Evolutionary conservation across 2,329 filamentous ascomycete genomes (phyloP).

Genomic region (Amphichorda felina): DNA sequence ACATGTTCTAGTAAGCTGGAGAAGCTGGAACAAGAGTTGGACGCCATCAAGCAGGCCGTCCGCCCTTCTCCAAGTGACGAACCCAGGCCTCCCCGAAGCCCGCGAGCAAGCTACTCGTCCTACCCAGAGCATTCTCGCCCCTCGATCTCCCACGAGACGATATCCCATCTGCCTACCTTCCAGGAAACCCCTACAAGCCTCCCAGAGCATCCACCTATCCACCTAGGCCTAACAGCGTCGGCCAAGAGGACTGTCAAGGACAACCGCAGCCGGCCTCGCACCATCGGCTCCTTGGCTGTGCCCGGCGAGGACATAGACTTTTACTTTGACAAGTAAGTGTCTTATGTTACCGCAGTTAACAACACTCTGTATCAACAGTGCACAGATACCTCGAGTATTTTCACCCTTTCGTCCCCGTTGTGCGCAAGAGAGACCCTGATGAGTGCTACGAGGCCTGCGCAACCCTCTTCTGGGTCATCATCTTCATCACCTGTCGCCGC

Average conservation of each 20-base stretch:
- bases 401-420: slow-evolving; percentile 39
- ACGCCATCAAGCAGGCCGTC: slow-evolving; percentile 40
- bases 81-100: neutral
- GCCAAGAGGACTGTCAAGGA: neutral
- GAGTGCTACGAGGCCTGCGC: slow-evolving; percentile 33
- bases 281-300: slow-evolving; percentile 33
- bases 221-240: neutral
- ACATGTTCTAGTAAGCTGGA: slow-evolving; percentile 34
- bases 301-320: slow-evolving; percentile 41
- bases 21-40: slow-evolving; percentile 41
- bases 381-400: slow-evolving; percentile 38
- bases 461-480: slow-evolving; percentile 42
- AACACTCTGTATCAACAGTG: neutral
- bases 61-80: slow-evolving; percentile 5
- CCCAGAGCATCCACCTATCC: too few species aligned
- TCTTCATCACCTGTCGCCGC: slow-evolving; percentile 36
- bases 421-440: slow-evolving; percentile 37
- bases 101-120: neutral
- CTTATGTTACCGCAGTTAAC: too few species aligned
- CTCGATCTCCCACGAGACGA: neutral
- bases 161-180: neutral
- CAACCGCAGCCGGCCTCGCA: slow-evolving; percentile 20
- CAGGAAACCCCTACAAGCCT: neutral
- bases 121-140: neutral
- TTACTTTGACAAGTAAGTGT: slow-evolving; percentile 38